Base-by-base conservation (phyloP, 2,329 filamentous ascomycete genomes). In the Penicillium sp. region DNA sequence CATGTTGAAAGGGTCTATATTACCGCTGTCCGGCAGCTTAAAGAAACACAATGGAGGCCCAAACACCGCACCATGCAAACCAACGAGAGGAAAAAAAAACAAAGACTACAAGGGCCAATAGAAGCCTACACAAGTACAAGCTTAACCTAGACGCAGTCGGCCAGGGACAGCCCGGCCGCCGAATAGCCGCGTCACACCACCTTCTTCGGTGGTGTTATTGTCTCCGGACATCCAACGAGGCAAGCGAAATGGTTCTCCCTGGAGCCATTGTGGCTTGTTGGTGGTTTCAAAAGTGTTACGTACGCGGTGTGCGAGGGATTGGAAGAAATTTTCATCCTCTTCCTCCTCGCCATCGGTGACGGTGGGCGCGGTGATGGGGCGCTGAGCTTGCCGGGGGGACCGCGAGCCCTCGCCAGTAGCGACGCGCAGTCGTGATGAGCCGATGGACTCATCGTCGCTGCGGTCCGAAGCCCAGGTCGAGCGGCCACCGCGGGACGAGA, bases 201-300 rank as follows among this genome's bases (percentile, higher is more conserved):
- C 70, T 28, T 67, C 68, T 61, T 67, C 71, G 37, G 58, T 68
- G 48, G 68, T 70, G 59, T 60, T 68, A 11, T 83, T 83, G 55
- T 85, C 84, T 26, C 84, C 85, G 19, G 86, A 85, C 86, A 95
- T 90, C 92, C 92, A 96, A 70, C 87, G 89, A 5, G 92, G 92
- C 72, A 89, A 86, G 76, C 89, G 91, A 76, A 93, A 85, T 8
- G 87, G 85, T 30, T 92, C 81, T 28, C 91, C 89, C 68, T 87
- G 85, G 65, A 97, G 80, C 93, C 93, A 98, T 65, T 88, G 88
- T 0, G 95, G 94, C 33, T 89, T 84, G 55, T 93, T 89, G 1
- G 92, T 84, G 0, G 87, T 90, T 63, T 98, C 94, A 55, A 98
- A 87, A 0, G 95, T 98, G 72, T 99, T 99, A 77, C 89, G 91